Evolutionary conservation across 106 monocot genomes (phyloP).

Genomic region (Triglochin maritima): DNA sequence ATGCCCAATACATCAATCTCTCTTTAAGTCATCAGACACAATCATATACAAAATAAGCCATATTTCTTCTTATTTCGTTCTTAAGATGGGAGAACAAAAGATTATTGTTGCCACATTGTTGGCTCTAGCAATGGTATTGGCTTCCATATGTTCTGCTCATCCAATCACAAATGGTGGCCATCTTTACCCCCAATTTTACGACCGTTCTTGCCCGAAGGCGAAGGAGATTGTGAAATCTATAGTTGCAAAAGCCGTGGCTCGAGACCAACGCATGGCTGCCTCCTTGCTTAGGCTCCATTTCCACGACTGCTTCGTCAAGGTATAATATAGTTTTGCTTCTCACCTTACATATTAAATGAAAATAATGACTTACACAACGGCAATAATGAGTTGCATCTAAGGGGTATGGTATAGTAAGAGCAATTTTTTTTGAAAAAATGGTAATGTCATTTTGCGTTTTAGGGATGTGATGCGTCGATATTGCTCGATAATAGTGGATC

Average conservation of each 20-base stretch:
- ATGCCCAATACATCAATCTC: too few relatives aligned
- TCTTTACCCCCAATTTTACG: slow-evolving; percentile 17
- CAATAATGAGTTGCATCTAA: too few relatives aligned
- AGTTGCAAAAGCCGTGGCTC: slow-evolving; percentile 11
- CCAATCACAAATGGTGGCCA: neutral
- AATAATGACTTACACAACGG: too few relatives aligned
- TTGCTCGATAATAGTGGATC: slow-evolving; percentile 32
- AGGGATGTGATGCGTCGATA: slow-evolving; percentile 65
- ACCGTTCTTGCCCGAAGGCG: slow-evolving; percentile 14
- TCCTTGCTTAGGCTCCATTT: slow-evolving; percentile 21
- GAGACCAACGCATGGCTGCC: slow-evolving; percentile 12
- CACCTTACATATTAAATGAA: too few relatives aligned
- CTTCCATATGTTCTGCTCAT: neutral
- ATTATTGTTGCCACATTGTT: neutral
- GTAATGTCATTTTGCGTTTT: neutral
- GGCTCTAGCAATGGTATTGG: neutral
- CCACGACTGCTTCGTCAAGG: slow-evolving; percentile 29
- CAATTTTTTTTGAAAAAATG: too few relatives aligned
- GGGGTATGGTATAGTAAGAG: too few relatives aligned
- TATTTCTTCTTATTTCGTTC: too few relatives aligned
- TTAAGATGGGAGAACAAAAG: too few relatives aligned
- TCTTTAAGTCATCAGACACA: too few relatives aligned
- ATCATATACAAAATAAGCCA: too few relatives aligned
- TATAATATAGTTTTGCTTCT: neutral
- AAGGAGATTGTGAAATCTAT: slow-evolving; percentile 8